A percentile compares a stretch with the other conserved stretches of the same genome.
These are phyloP conservation scores for Cladosporium oxysporum DNA, from an alignment of 2,329 filamentous ascomycete species.

Conservation along the genomic window DNA sequence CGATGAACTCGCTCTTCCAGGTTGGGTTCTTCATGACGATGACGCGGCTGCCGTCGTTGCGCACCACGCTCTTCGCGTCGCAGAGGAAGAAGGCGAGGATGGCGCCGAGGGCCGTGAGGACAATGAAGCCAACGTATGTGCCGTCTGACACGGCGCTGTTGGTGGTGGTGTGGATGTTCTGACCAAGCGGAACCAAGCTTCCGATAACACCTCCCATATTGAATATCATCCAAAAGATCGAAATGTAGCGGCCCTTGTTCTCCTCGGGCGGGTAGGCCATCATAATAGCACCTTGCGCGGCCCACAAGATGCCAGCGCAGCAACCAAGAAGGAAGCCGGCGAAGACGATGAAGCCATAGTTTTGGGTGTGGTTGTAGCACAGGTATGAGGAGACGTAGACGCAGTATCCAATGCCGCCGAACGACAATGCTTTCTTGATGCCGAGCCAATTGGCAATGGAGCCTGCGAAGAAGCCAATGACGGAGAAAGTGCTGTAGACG, in stretches of 20 bases:
- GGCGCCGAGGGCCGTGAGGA: conserved; percentile 76
- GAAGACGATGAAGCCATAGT: conserved; percentile 72
- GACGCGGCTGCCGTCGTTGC: conserved; percentile 74
- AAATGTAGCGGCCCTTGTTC: conserved; percentile 85
- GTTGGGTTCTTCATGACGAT: conserved; percentile 90
- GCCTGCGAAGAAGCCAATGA: conserved; percentile 64
- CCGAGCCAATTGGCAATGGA: conserved; percentile 78
- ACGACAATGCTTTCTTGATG: conserved; percentile 65
- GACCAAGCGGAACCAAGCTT: conserved; percentile 69
- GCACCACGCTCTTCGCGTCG: conserved; percentile 71
- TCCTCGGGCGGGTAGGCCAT: conserved; percentile 83
- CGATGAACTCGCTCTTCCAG: conserved; percentile 76
- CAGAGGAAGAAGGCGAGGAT: conserved; percentile 68
- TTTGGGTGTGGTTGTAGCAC: conserved; percentile 67
- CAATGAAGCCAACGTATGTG: conserved; percentile 85
- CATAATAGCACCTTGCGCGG: conserved; percentile 82
- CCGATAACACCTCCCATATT: conserved; percentile 89
- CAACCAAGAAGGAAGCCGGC: conserved; percentile 74
- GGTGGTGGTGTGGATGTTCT: conserved; percentile 64
- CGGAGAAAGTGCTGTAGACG: conserved; percentile 70
- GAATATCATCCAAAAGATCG: conserved; percentile 94
- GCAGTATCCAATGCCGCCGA: conserved; percentile 76
- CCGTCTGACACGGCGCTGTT: conserved; percentile 64
- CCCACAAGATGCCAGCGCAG: conserved; percentile 79
- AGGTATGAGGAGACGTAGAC: conserved; percentile 73